Evolutionary conservation across 352 stramenopile species (phyloP).

Genomic region (Aphanomyces stellatus): DNA sequence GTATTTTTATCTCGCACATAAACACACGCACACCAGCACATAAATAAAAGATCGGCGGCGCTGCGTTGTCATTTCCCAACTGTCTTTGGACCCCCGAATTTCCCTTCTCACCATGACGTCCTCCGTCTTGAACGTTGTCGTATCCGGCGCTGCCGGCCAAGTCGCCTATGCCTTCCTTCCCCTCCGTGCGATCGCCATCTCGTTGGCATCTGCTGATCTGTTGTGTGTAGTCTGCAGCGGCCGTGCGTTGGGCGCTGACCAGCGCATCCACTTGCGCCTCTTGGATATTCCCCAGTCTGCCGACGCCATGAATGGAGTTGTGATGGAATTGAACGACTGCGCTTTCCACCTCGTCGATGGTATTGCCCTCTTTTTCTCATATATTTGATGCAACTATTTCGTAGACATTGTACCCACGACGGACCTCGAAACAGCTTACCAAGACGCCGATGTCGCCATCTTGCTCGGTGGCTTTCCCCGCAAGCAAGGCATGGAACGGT

Average conservation of each 20-base stretch:
- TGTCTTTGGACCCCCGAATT: not conserved
- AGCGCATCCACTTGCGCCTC: slow-evolving; percentile 65
- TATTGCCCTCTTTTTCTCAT: not conserved
- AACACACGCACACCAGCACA: too few relatives aligned
- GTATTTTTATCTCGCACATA: too few relatives aligned
- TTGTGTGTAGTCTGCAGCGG: slow-evolving; percentile 54
- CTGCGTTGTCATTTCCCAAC: slow-evolving; percentile 3
- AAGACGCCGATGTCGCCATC: slow-evolving; percentile 76
- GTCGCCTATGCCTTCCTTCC: slow-evolving; percentile 87
- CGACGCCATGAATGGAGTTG: slow-evolving; percentile 75
- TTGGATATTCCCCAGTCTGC: slow-evolving; percentile 72
- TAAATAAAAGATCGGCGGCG: too few relatives aligned
- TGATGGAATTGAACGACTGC: slow-evolving; percentile 90
- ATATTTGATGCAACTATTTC: too few relatives aligned
- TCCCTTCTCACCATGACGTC: slow-evolving; percentile 5
- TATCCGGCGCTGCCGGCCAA: slow-evolving; percentile 80
- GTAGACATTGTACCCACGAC: slow-evolving; percentile 59
- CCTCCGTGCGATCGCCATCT: slow-evolving; percentile 45
- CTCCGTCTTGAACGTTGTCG: slow-evolving; percentile 64
- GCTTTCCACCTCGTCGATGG: slow-evolving; percentile 74
- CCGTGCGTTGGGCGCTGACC: slow-evolving; percentile 53
- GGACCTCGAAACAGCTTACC: slow-evolving; percentile 75
- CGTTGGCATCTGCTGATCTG: not conserved
- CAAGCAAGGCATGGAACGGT: slow-evolving; percentile 83
- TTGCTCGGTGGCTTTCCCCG: slow-evolving; percentile 85